Conservation (phyloP, 768 basidiomycete genomes). For the Boletus sp. region DNA sequence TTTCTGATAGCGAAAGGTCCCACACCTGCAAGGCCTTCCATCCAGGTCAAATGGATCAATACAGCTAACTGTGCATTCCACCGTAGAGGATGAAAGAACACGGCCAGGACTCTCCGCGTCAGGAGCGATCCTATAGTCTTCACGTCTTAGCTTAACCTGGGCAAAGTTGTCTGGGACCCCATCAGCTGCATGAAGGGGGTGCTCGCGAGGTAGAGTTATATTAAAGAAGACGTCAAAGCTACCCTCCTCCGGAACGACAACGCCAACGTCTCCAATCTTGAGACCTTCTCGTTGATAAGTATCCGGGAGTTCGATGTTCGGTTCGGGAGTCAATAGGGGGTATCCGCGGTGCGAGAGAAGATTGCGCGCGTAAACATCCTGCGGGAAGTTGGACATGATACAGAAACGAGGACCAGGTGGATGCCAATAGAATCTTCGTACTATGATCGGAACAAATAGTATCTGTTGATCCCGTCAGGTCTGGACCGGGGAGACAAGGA, state of each 20-base stretch:
- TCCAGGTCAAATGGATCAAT: not conserved
- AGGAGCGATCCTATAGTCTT: not conserved
- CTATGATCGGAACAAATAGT: no score
- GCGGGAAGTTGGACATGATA: not conserved
- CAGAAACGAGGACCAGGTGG: no score
- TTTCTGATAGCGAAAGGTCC: not conserved
- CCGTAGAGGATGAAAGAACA: not conserved
- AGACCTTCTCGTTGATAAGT: slow-evolving; percentile 19
- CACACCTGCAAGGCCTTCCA: not conserved
- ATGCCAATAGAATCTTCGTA: no score
- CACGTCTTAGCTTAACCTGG: slow-evolving; percentile 6
- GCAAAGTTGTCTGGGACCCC: slow-evolving; percentile 24
- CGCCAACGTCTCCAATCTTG: slow-evolving; percentile 12
- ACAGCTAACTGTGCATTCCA: not conserved
- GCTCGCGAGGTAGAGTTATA: slow-evolving; percentile 28
- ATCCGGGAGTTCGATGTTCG: slow-evolving; percentile 16
- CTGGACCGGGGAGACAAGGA: no score
- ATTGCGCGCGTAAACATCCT: slow-evolving; percentile 4
- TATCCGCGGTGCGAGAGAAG: slow-evolving; percentile 20
- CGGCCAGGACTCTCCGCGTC: not conserved
- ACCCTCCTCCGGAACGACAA: slow-evolving; percentile 24
- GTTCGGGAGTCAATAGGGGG: slow-evolving; percentile 30
- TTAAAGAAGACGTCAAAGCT: slow-evolving; percentile 34
- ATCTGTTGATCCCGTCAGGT: no score
- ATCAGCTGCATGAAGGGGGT: slow-evolving; percentile 8